Conservation (phyloP, 1,139 yeast genomes). For the Geotrichum citri-aurantii region DNA sequence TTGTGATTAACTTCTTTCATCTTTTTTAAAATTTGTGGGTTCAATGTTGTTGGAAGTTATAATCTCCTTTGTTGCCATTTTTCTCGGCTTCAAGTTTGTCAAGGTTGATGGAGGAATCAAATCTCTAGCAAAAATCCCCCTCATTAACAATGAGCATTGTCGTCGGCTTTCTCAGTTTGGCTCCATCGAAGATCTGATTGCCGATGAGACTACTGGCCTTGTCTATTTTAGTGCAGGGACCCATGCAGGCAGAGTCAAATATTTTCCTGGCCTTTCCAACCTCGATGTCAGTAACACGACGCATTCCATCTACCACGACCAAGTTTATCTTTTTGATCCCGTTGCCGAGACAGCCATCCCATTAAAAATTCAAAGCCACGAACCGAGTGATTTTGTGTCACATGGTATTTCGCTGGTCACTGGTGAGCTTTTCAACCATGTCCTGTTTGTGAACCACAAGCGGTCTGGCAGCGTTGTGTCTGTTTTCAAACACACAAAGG, state of each 20-base stretch:
- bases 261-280: neutral
- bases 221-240: slow-evolving; percentile 8
- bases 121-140: neutral
- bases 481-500: slow-evolving; percentile 20
- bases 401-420: slow-evolving; percentile 20
- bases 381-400: slow-evolving; percentile 17
- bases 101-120: neutral
- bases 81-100: neutral
- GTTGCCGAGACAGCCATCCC: neutral
- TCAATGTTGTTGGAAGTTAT: neutral
- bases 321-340: slow-evolving; percentile 13
- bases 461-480: slow-evolving; percentile 20
- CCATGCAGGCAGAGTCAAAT: neutral
- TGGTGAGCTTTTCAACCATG: slow-evolving; percentile 11
- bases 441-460: slow-evolving; percentile 22
- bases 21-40: neutral
- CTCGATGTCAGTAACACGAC: neutral
- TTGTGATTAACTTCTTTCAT: neutral
- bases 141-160: neutral
- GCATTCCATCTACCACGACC: slow-evolving; percentile 8
- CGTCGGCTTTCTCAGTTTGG: neutral
- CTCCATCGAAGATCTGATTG: slow-evolving; percentile 15
- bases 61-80: neutral
- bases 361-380: slow-evolving; percentile 11
- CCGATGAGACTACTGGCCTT: slow-evolving; percentile 8